A percentile compares a stretch with the other conserved stretches of the same genome.
Conservation (phyloP, 148 eudicot genomes). For the Nepenthes mirabilis region DNA sequence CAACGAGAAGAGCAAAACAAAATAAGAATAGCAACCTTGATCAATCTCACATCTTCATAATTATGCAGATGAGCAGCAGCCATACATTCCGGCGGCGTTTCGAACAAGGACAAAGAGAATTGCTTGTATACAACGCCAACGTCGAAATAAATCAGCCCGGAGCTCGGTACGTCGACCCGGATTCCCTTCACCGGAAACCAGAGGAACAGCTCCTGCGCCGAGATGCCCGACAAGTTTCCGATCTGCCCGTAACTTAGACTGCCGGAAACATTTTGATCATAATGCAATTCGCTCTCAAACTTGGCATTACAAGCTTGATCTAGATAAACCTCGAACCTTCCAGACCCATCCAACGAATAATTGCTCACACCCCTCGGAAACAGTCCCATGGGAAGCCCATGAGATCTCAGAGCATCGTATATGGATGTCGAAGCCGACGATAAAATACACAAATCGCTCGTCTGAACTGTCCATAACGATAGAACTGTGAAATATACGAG, state of each 20-base stretch:
- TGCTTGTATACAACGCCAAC: conserved; percentile 85
- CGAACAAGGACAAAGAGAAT: conserved; percentile 65
- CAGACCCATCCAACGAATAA: conserved; percentile 25
- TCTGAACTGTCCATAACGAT: not conserved
- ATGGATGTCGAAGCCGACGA: conserved; percentile 22
- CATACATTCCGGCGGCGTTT: conserved; percentile 54
- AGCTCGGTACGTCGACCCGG: conserved; percentile 70
- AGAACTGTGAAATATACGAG: conserved; percentile 3
- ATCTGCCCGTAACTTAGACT: conserved; percentile 37
- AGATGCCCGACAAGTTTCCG: conserved; percentile 46
- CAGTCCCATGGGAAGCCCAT: conserved; percentile 67
- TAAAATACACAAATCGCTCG: not conserved
- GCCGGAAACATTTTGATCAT: conserved; percentile 56
- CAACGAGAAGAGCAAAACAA: not conserved
- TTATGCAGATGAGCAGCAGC: conserved; percentile 24
- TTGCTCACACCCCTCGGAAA: conserved; percentile 57
- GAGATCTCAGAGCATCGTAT: conserved; percentile 36
- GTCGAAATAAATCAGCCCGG: conserved; percentile 85
- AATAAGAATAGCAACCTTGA: conserved; percentile 16
- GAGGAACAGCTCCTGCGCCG: conserved; percentile 69
- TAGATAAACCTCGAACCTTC: conserved; percentile 40
- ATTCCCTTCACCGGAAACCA: conserved; percentile 77
- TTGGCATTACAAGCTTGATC: conserved; percentile 60
- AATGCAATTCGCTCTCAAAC: conserved; percentile 66
- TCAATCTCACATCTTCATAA: conserved; percentile 8